These are phyloP conservation scores for Botryotinia narcissicola DNA, from an alignment of 2,329 filamentous ascomycete species.

Conservation along the genomic window DNA sequence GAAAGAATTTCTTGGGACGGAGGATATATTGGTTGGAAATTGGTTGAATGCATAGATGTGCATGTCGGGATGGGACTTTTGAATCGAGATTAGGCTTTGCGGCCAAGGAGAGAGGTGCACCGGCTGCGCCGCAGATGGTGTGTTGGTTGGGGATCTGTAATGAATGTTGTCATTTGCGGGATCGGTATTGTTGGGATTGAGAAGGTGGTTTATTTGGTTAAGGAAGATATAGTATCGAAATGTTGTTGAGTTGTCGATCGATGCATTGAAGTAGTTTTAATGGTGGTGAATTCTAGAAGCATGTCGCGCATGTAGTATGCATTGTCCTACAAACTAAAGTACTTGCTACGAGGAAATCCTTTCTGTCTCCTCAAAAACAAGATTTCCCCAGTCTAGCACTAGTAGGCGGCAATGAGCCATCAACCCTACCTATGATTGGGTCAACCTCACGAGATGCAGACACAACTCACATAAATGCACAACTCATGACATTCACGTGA, in stretches of 20 bases:
- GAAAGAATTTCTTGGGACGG: background rate
- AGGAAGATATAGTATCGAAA: background rate
- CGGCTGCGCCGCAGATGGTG: background rate
- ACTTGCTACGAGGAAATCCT: background rate
- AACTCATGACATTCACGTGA: conserved; percentile 14
- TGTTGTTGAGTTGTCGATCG: background rate
- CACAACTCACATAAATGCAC: background rate
- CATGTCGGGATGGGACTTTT: background rate
- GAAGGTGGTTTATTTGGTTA: background rate
- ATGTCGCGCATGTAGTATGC: background rate
- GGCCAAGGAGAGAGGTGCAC: background rate
- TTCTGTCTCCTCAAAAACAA: background rate
- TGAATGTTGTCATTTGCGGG: background rate
- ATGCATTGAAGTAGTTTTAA: background rate
- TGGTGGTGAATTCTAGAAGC: background rate
- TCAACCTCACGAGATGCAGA: conserved; percentile 9
- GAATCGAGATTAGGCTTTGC: background rate
- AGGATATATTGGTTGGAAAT: background rate
- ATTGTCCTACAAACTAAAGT: background rate
- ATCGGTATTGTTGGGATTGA: background rate
- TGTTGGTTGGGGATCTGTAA: background rate
- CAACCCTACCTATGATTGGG: background rate
- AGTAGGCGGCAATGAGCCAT: background rate
- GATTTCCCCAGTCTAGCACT: background rate
- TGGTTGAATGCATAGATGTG: background rate